These are phyloP conservation scores for Phytopythium litorale DNA, from an alignment of 352 stramenopile species.

Conservation along the genomic window DNA sequence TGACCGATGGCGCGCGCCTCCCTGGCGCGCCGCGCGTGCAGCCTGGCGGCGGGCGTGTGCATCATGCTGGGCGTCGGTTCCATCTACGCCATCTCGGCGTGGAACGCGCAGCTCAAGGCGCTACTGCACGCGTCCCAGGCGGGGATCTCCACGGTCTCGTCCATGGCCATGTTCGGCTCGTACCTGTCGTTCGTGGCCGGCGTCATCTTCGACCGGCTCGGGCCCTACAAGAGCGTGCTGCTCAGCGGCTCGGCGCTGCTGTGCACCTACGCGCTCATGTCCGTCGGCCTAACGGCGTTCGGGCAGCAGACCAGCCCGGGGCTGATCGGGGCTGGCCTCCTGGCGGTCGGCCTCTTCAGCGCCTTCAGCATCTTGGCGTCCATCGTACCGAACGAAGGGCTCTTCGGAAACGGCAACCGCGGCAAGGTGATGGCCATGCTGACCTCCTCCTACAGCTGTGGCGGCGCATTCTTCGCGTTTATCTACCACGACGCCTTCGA, in stretches of 20 bases:
- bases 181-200: conserved; percentile 77
- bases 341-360: conserved; percentile 61
- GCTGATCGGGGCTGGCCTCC: conserved; percentile 43
- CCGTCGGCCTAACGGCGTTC: conserved; percentile 8
- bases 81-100: conserved; percentile 76
- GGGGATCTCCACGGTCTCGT: conserved; percentile 70
- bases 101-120: conserved; percentile 82
- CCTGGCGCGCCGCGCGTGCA: conserved; percentile 25
- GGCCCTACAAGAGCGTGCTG: conserved; percentile 52
- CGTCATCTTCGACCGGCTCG: conserved; percentile 66
- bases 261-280: conserved; percentile 25
- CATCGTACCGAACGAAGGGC: conserved; percentile 73
- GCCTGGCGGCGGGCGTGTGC: conserved; percentile 51
- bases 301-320: conserved; percentile 22
- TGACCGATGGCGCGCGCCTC: conserved; percentile 1
- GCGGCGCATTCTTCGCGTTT: conserved; percentile 72
- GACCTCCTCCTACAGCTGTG: conserved; percentile 73
- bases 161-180: conserved; percentile 68
- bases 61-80: conserved; percentile 76
- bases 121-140: conserved; percentile 68
- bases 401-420: conserved; percentile 65
- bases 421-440: conserved; percentile 76
- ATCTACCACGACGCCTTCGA: conserved; percentile 62
- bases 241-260: conserved; percentile 41
- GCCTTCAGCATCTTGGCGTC: conserved; percentile 75